Base-by-base conservation (phyloP, 768 basidiomycete genomes). In the Suillus subluteus region DNA sequence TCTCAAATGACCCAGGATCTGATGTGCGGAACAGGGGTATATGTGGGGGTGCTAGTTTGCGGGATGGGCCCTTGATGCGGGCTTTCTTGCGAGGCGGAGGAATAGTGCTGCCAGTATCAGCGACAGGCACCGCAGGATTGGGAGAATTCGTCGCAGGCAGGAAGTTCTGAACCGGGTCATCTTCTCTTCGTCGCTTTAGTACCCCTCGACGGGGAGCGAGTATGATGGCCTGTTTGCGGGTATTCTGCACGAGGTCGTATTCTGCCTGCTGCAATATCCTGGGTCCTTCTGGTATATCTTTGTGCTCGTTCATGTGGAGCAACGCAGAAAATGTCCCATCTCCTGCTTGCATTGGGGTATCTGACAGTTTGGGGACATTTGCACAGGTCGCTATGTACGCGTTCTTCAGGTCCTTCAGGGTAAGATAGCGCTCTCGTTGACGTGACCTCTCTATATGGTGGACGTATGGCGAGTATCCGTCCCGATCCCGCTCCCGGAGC, bases 401-500 rank as follows among this genome's bases (percentile, higher is more conserved):
- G 54, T 79, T 76, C 65, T 75, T 77, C 66, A 71, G n/a, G 18
- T 76, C 69, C 40, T 62, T 78, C 8, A 76, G 67, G 12, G 65
- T 74, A 48, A 76, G 67, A 62, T 74, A 74, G 30, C 69, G 70
- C 6, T 73, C 76, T 3, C 77, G 76, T 56, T 70, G 67, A 15
- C 65, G 68, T 3, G 71, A 66, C 11, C 63, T 69, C 63, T 79
- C 77, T 48, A 76, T 72, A 2, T 78, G 65, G 62, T 63, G 59
- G 6, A 67, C 63, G n/a, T 70, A 66, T 26, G 65, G 63, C n/a
- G 75, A 66, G 4, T 66, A 13, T 4, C 69, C 23, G 12, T 74
- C 77, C 7, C 73, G 68, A 18, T 78, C 75, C 26, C 67, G 48
- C 67, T 65, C 62, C 32, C 58, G 63, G 6, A 67, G 15, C n/a